phyloP scores from a whole-genome alignment of 2,329 filamentous ascomycete genomes.

The Nigrospora osmanthi region DNA sequence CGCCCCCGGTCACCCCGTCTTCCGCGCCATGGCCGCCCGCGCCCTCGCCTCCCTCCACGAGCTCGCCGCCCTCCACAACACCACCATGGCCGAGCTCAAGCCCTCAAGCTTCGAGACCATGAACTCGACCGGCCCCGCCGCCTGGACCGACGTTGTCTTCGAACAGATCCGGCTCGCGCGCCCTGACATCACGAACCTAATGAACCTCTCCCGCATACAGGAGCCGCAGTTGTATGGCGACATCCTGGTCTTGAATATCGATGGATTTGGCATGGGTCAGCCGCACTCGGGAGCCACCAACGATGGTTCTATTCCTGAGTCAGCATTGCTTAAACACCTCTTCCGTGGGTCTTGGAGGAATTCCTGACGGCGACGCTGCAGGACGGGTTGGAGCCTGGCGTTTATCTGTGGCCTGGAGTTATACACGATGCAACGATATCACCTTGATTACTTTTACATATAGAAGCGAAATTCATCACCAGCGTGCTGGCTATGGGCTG shows the following conservation, averaged over 20 bases:
- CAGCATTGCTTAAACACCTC: conserved; percentile 16
- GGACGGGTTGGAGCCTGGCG: not conserved
- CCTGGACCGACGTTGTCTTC: conserved; percentile 22
- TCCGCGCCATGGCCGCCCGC: conserved; percentile 15
- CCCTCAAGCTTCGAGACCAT: conserved; percentile 19
- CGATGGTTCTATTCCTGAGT: conserved; percentile 14
- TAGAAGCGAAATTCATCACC: too few relatives aligned
- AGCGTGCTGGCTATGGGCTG: too few relatives aligned
- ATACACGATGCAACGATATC: too few relatives aligned
- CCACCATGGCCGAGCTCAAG: conserved; percentile 6
- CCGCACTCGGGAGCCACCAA: conserved; percentile 17
- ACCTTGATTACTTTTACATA: too few relatives aligned
- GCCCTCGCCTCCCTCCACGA: conserved; percentile 13
- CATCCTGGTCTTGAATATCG: conserved; percentile 16
- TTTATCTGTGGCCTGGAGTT: too few relatives aligned
- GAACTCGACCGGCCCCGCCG: conserved; percentile 21
- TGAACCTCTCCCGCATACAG: conserved; percentile 6
- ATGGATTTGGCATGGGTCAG: conserved; percentile 20
- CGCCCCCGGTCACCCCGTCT: conserved; percentile 21
- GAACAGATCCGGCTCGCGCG: conserved; percentile 15
- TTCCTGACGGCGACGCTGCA: not conserved
- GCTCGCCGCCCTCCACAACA: conserved; percentile 5
- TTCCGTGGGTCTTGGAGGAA: conserved; percentile 15
- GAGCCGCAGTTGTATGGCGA: conserved; percentile 8
- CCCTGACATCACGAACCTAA: conserved; percentile 7